Percentiles rank a stretch among this genome's conserved stretches.
These are phyloP conservation scores for Agrocybe chaxingu DNA, from an alignment of 768 basidiomycete species.

Conservation along the genomic window DNA sequence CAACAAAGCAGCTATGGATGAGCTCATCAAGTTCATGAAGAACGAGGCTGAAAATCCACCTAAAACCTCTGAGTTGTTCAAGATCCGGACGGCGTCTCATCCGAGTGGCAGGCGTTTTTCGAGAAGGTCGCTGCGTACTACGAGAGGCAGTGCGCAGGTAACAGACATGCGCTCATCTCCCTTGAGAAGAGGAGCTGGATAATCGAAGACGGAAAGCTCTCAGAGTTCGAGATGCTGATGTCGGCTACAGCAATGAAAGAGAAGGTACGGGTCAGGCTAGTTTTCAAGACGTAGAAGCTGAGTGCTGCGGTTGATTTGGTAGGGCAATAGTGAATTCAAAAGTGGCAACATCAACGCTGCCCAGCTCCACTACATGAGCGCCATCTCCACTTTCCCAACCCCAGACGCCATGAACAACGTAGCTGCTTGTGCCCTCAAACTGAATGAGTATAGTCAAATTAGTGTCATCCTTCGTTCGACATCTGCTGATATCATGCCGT, in stretches of 20 bases:
- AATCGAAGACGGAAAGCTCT: constrained; percentile 6
- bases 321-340: neutral
- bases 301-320: neutral
- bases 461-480: too few species aligned
- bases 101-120: constrained; percentile 6
- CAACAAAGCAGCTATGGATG: neutral
- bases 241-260: constrained; percentile 3
- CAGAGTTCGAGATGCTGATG: constrained; percentile 11
- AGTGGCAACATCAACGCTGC: neutral
- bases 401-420: constrained; percentile 8
- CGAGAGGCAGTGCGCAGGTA: constrained; percentile 1
- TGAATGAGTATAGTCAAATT: neutral
- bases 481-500: too few species aligned
- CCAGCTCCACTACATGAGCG: neutral
- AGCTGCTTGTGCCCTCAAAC: constrained; percentile 4
- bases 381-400: constrained; percentile 5
- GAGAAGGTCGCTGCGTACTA: constrained; percentile 8
- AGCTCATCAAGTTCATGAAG: neutral
- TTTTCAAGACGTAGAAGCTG: neutral
- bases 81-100: constrained; percentile 3
- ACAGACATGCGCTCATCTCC: constrained; percentile 1
- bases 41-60: constrained; percentile 1
- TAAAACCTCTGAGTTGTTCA: constrained; percentile 5
- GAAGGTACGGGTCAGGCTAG: constrained; percentile 1
- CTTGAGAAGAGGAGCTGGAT: constrained; percentile 11